phyloP scores from a whole-genome alignment of 805 yeast genomes.

The Dipodascus albidus region DNA sequence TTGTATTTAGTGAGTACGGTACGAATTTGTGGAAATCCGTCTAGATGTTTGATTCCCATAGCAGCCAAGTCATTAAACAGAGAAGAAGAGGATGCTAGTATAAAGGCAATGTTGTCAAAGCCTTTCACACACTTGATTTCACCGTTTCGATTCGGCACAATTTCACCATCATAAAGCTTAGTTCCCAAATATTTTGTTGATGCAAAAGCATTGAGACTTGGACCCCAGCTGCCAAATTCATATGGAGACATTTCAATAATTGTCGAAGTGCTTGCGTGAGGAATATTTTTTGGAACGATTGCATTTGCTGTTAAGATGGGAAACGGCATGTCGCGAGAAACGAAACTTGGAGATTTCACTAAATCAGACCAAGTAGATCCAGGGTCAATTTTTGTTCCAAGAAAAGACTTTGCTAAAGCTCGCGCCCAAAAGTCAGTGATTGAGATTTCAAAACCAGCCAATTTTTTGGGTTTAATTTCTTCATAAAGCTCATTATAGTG shows the following conservation, averaged over 20 bases:
- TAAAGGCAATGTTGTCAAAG: slow-evolving; percentile 66
- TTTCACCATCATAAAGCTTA: slow-evolving; percentile 39
- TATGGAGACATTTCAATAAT: slow-evolving; percentile 35
- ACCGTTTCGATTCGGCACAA: neutral
- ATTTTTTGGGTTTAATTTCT: slow-evolving; percentile 27
- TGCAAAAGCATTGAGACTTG: slow-evolving; percentile 48
- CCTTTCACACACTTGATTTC: slow-evolving; percentile 43
- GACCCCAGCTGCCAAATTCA: slow-evolving; percentile 75
- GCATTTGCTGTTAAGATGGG: slow-evolving; percentile 43
- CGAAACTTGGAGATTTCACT: slow-evolving; percentile 46
- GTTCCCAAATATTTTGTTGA: slow-evolving; percentile 60
- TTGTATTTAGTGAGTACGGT: slow-evolving; percentile 24
- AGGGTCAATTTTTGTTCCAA: slow-evolving; percentile 40
- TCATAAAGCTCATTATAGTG: slow-evolving; percentile 9
- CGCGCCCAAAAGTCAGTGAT: slow-evolving; percentile 72
- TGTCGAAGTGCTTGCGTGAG: slow-evolving; percentile 50
- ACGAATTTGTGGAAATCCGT: slow-evolving; percentile 51
- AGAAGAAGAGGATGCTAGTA: slow-evolving; percentile 51
- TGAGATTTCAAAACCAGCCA: slow-evolving; percentile 53
- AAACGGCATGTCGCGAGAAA: slow-evolving; percentile 51
- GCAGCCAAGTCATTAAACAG: slow-evolving; percentile 26
- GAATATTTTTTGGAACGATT: slow-evolving; percentile 30
- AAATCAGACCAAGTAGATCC: slow-evolving; percentile 44
- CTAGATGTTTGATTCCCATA: slow-evolving; percentile 60
- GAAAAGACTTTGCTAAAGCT: slow-evolving; percentile 53